Conservation (phyloP, 1,284 basidiomycete genomes). For the Irpex lacteus region DNA sequence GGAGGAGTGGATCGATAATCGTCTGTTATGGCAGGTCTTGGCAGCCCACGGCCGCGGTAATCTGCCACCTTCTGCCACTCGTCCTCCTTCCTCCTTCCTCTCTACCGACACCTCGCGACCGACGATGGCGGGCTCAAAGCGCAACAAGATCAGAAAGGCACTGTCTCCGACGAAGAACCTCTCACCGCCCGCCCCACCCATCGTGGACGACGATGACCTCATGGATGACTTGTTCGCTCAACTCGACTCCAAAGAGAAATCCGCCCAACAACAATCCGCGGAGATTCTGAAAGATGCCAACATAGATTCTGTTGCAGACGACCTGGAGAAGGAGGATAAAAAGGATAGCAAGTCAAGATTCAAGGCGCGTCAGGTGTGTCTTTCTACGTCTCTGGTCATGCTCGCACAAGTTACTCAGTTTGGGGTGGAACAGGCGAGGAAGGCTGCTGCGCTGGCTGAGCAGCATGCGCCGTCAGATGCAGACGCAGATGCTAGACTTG, state of each 20-base stretch:
- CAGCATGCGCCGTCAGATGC: slow-evolving; percentile 58
- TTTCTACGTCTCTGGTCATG: background rate
- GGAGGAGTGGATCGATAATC: background rate
- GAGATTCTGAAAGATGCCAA: slow-evolving; percentile 47
- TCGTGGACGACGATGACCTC: slow-evolving; percentile 48
- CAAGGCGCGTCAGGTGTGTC: slow-evolving; percentile 73
- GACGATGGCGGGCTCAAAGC: slow-evolving; percentile 41
- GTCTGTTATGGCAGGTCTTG: background rate
- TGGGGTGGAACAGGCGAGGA: slow-evolving; percentile 58
- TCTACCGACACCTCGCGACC: background rate
- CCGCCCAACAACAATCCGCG: slow-evolving; percentile 49
- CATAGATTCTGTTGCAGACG: slow-evolving; percentile 37
- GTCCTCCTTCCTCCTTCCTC: background rate
- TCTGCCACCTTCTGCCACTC: background rate
- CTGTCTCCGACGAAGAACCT: slow-evolving; percentile 21
- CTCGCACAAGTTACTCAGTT: background rate
- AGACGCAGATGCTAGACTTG: slow-evolving; percentile 60
- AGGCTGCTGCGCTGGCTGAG: slow-evolving; percentile 68
- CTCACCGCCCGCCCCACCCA: slow-evolving; percentile 13
- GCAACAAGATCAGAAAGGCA: slow-evolving; percentile 51
- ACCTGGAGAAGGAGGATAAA: slow-evolving; percentile 40
- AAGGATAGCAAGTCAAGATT: slow-evolving; percentile 73
- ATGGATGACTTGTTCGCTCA: slow-evolving; percentile 73
- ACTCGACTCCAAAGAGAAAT: slow-evolving; percentile 59
- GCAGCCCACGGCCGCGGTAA: background rate